Evolutionary conservation across 148 eudicot species (phyloP).

Genomic region (Spergularia marina): DNA sequence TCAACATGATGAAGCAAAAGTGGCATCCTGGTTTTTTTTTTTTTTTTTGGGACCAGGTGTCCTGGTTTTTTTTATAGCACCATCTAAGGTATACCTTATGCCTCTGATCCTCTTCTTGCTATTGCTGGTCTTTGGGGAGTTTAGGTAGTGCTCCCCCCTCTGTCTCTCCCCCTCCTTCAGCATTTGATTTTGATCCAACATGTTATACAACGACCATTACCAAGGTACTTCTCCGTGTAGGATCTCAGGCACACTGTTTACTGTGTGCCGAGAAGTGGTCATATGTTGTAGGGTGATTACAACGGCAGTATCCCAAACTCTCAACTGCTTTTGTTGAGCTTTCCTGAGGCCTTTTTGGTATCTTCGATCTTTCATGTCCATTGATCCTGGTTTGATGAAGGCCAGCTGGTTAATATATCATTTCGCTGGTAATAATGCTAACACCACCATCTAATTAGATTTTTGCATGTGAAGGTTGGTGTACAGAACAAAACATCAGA

Average conservation of each 20-base stretch:
- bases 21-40: neutral
- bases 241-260: no score
- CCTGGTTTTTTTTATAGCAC: no score
- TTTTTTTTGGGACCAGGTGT: no score
- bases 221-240: no score
- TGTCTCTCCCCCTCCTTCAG: neutral
- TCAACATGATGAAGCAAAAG: constrained; percentile 1
- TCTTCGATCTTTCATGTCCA: constrained; percentile 1
- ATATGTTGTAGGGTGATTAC: neutral
- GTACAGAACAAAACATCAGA: constrained; percentile 77
- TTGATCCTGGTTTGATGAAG: neutral
- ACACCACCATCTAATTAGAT: constrained; percentile 14
- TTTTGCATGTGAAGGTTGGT: constrained; percentile 62
- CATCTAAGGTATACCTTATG: no score
- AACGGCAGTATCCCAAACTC: neutral
- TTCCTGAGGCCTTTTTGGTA: neutral
- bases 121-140: no score
- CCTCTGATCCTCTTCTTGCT: no score
- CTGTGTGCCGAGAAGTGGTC: no score
- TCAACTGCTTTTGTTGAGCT: neutral
- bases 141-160: neutral
- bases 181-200: no score
- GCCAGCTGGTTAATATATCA: neutral
- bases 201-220: no score
- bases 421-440: constrained; percentile 5